Evolutionary conservation across 768 basidiomycete species (phyloP).

Genomic region (Candolleomyces eurysporus): DNA sequence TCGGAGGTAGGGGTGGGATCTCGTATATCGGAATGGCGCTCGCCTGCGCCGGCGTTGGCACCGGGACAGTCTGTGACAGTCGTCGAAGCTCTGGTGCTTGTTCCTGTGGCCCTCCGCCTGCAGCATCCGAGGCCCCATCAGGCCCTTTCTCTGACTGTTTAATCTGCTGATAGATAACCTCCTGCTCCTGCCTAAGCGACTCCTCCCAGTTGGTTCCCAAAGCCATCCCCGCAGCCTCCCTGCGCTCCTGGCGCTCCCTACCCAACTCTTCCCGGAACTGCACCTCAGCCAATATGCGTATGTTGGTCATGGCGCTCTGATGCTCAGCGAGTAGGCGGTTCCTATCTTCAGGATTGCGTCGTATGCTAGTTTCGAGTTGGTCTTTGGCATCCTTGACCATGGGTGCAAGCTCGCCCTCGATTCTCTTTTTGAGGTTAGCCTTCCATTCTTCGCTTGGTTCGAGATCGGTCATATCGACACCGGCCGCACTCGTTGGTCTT

Average conservation of each 20-base stretch:
- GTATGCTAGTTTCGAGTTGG: constrained; percentile 51
- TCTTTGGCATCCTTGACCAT: constrained; percentile 65
- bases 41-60: too few relatives aligned
- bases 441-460: constrained; percentile 63
- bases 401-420: constrained; percentile 42
- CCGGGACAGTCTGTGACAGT: too few relatives aligned
- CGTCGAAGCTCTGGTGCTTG: too few relatives aligned
- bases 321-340: constrained; percentile 35
- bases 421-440: constrained; percentile 38
- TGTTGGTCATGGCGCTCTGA: constrained; percentile 38
- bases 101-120: too few relatives aligned
- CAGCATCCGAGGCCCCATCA: too few relatives aligned
- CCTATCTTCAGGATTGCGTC: constrained; percentile 35
- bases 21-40: too few relatives aligned
- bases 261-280: constrained; percentile 43
- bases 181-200: constrained; percentile 33
- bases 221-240: constrained; percentile 41
- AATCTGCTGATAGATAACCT: constrained; percentile 47
- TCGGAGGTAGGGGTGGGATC: too few relatives aligned
- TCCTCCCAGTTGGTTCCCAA: constrained; percentile 27
- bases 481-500: too few relatives aligned
- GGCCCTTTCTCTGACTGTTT: constrained; percentile 23
- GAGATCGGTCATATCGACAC: constrained; percentile 18
- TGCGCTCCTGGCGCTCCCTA: constrained; percentile 49
- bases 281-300: constrained; percentile 44